Evolutionary conservation across 345 rosid genomes (phyloP).

Genomic region (Dimocarpus longan): DNA sequence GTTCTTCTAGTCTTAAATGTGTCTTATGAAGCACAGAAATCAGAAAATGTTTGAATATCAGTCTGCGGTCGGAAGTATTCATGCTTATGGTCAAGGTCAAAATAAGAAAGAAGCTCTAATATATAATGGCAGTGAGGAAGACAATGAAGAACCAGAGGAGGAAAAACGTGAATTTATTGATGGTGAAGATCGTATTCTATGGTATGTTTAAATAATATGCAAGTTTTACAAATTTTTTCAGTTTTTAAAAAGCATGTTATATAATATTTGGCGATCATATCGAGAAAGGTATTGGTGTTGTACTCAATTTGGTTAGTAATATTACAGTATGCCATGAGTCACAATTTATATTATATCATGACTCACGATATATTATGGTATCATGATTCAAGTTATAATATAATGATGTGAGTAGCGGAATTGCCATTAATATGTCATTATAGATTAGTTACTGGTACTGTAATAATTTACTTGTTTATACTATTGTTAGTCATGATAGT

Average conservation of each 20-base stretch:
- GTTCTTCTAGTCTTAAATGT: conserved; percentile 43
- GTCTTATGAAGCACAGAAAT: conserved; percentile 67
- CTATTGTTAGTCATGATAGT: too few species aligned
- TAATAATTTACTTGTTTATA: too few species aligned
- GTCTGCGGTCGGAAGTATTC: conserved; percentile 97
- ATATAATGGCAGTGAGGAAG: conserved; percentile 97
- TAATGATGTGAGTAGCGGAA: too few species aligned
- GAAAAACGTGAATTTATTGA: conserved; percentile 81
- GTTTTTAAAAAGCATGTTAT: not conserved
- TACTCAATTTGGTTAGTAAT: not conserved
- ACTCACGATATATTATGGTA: too few species aligned
- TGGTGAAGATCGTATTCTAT: conserved; percentile 78
- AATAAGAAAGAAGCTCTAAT: conserved; percentile 92
- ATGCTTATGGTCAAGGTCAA: conserved; percentile 78
- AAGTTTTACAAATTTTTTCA: not conserved
- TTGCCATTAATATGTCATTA: too few species aligned
- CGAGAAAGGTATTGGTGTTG: not conserved
- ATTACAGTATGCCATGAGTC: not conserved
- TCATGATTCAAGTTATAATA: too few species aligned
- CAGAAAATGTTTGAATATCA: conserved; percentile 99
- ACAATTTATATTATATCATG: too few species aligned
- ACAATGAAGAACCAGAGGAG: conserved; percentile 69
- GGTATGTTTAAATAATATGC: conserved; percentile 49
- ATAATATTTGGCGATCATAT: not conserved
- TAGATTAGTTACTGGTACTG: too few species aligned